Evolutionary conservation across 768 basidiomycete genomes (phyloP).

Genomic region (Nidularia sp.): DNA sequence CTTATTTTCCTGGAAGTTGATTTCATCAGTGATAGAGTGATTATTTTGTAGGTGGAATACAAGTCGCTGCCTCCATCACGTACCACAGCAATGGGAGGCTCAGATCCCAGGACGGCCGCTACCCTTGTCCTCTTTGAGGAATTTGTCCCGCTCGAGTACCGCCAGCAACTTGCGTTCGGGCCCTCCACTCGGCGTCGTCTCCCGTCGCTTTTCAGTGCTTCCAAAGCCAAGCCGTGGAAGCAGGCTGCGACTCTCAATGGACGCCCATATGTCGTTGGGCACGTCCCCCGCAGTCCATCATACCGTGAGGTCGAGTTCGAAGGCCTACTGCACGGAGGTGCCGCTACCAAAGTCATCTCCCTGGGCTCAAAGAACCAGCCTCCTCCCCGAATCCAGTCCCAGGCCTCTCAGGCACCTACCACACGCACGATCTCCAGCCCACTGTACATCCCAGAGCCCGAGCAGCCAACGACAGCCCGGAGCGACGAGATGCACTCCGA

Average conservation of each 20-base stretch:
- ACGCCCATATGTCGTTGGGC: slow-evolving; percentile 65
- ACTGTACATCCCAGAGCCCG: slow-evolving; percentile 14
- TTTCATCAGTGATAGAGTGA: not conserved
- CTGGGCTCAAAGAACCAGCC: slow-evolving; percentile 22
- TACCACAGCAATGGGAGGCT: slow-evolving; percentile 25
- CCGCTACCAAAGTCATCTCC: slow-evolving; percentile 39
- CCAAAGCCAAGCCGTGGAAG: slow-evolving; percentile 67
- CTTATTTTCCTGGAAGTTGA: not conserved
- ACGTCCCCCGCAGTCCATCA: slow-evolving; percentile 46
- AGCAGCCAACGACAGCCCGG: slow-evolving; percentile 16
- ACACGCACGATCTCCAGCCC: slow-evolving; percentile 13
- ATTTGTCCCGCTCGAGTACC: slow-evolving; percentile 85
- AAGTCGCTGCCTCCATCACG: slow-evolving; percentile 60
- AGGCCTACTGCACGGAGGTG: slow-evolving; percentile 58
- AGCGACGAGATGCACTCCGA: slow-evolving; percentile 31
- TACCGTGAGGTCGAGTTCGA: slow-evolving; percentile 78
- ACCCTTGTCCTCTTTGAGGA: slow-evolving; percentile 88
- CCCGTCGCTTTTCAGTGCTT: slow-evolving; percentile 63
- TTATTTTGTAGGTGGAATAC: slow-evolving; percentile 68
- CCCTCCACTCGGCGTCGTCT: slow-evolving; percentile 52
- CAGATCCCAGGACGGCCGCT: slow-evolving; percentile 69
- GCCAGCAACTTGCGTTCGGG: slow-evolving; percentile 65
- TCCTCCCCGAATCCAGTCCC: slow-evolving; percentile 10
- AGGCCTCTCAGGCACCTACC: slow-evolving; percentile 7
- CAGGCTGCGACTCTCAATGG: slow-evolving; percentile 80